Base-by-base conservation (phyloP, 2,329 filamentous ascomycete species). In the Epicoccum sorghinum region DNA sequence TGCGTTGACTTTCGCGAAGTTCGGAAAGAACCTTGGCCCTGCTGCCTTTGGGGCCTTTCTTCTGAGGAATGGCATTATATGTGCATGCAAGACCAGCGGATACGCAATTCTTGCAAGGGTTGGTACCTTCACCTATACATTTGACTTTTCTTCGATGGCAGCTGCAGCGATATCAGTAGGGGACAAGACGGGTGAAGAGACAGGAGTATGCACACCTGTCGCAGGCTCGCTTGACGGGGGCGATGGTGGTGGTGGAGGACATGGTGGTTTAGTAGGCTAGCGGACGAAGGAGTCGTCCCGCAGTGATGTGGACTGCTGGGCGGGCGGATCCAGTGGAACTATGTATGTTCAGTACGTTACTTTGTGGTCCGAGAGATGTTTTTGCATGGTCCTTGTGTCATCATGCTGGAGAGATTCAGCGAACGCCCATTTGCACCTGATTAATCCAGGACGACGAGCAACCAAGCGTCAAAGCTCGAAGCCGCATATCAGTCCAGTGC, bases 1-100 rank as follows among this genome's bases (percentile, higher is more conserved):
- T 74, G 62, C 70, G 77, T 70, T 75, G 73, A 57, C 69, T 84
- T 77, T 78, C 82, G 47, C 85, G 78, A 22, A 88, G 75, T 72
- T 86, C 83, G 57, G 84, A 85, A 53, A 88, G 84, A 36, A 88
- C 83, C 60, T 85, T 83, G 30, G 85, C 85, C 55, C 83, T 80
- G 44, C 83, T 84, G 25, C 83, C 82, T 65, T 87, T 88, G 10
- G 85, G 85, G 2, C 85, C 85, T 61, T 86, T 83, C 71, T 86
- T 86, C 70, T 85, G 83, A 12, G 85, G 85, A 38, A 87, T 81
- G 64, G 86, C 83, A 64, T 87, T 85, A 69, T 85, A 84, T 60
- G 84, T 87, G 75, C 85, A 87, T n/a, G 76, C 79, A 56, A 87
- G 78, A 23, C 82, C 80, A 27, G 84, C 83, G 52, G 81, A 81